A percentile compares a stretch with the other conserved stretches of the same genome.
These are phyloP conservation scores for Neocucurbitaria cava DNA, from an alignment of 2,329 filamentous ascomycete species.

Conservation along the genomic window DNA sequence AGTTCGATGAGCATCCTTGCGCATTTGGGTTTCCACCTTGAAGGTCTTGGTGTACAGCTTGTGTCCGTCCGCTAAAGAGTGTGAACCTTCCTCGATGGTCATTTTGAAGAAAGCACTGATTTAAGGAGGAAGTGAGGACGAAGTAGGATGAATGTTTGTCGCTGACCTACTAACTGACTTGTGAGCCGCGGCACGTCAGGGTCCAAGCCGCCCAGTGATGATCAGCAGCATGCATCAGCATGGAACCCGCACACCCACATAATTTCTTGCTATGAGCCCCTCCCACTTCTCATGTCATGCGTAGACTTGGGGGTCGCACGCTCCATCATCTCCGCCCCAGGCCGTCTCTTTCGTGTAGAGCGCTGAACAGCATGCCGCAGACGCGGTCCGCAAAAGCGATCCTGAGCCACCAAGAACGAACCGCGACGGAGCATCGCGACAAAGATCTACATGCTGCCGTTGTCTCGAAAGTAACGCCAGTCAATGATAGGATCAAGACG, in stretches of 20 bases:
- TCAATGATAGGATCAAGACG: slow-evolving; percentile 73
- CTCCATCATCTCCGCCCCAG: slow-evolving; percentile 13
- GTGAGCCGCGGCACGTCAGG: not conserved
- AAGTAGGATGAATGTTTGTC: not conserved
- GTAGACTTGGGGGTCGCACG: slow-evolving; percentile 15
- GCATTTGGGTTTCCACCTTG: slow-evolving; percentile 52
- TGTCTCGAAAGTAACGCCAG: slow-evolving; percentile 65
- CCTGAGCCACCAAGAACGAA: slow-evolving; percentile 71
- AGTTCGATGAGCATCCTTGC: not conserved
- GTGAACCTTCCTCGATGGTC: slow-evolving; percentile 59
- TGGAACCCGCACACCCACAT: slow-evolving; percentile 25
- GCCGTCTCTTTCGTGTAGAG: slow-evolving; percentile 17
- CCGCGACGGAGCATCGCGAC: slow-evolving; percentile 75
- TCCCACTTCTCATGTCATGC: slow-evolving; percentile 23
- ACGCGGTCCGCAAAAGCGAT: slow-evolving; percentile 39
- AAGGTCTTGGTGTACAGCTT: slow-evolving; percentile 69
- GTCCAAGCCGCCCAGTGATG: slow-evolving; percentile 19
- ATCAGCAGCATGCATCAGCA: slow-evolving; percentile 16
- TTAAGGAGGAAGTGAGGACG: not conserved
- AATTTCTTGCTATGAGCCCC: slow-evolving; percentile 22
- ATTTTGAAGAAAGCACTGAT: no score
- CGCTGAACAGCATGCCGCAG: slow-evolving; percentile 40
- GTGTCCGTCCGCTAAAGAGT: slow-evolving; percentile 59
- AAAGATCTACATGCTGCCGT: slow-evolving; percentile 68
- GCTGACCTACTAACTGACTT: slow-evolving; percentile 10